Evolutionary conservation across 73 alveolate genomes (phyloP).

Genomic region (Tetrahymena thermophila): DNA sequence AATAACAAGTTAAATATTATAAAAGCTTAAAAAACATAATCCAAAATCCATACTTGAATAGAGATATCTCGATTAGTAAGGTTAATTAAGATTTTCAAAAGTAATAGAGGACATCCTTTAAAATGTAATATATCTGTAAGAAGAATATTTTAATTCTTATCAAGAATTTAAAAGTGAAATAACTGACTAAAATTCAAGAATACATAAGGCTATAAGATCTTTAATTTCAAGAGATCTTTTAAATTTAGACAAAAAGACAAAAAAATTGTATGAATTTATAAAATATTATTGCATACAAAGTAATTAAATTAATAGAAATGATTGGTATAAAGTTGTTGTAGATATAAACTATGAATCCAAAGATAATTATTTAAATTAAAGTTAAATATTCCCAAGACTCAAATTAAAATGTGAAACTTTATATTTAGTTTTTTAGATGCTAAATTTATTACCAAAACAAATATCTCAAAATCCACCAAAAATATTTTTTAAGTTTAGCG

Average conservation of each 20-base stretch:
- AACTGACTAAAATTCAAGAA: background rate
- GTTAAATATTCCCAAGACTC: background rate
- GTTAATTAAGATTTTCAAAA: too few species aligned
- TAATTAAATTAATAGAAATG: background rate
- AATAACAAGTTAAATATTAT: too few species aligned
- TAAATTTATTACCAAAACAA: background rate
- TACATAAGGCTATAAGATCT: background rate
- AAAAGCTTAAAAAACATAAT: too few species aligned
- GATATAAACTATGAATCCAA: too few species aligned
- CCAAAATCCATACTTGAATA: too few species aligned
- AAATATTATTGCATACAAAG: background rate
- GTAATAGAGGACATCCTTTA: background rate
- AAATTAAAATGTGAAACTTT: background rate
- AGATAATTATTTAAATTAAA: background rate
- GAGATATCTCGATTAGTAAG: too few species aligned
- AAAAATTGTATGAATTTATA: too few species aligned
- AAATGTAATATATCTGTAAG: background rate
- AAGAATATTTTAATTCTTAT: too few species aligned
- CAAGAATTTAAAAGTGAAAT: background rate
- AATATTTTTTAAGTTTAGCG: background rate
- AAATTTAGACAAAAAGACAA: background rate
- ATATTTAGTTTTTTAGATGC: background rate
- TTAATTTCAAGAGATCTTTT: background rate
- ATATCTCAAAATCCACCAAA: background rate
- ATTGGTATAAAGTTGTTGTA: background rate